Base-by-base conservation (phyloP, 805 yeast genomes). In the Candida insectalens region DNA sequence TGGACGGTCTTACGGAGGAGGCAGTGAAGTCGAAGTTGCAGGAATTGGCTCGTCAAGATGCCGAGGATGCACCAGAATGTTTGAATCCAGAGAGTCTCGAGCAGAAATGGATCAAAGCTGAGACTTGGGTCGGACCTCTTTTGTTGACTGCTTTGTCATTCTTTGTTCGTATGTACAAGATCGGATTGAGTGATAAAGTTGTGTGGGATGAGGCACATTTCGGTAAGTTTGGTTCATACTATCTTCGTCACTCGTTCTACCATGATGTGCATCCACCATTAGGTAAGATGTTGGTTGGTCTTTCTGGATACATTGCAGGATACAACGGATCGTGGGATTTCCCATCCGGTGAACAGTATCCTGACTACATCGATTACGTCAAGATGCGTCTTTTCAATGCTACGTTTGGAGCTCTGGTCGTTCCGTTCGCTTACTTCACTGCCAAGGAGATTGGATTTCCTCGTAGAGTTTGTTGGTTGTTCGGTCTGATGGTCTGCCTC, bases 191-290 rank as follows among this genome's bases (percentile, higher is more conserved):
- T 40, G 65, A 71, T 36, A 66, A 70, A 36, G 96, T 92, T 20
- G 92, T 92, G 17, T 88, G 96, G 96, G 96, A 87, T 60, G 96
- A 87, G 55, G 96, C 96, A 27, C 96, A 88, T 63, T 89, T 89
- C 57, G 94, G 92, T 28, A 81, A 80, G 53, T 83, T 83, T 53
- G 94, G 94, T 29, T 77, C 89, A 3, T 76, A 81, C 48, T 83
- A 83, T 55, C 60, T 81, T 43, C 71, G 77, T 53, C 85, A 77
- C 49, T 87, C 82, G 47, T 81, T 82, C 51, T 83, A 83, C 49
- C 84, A 77, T 46, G 94, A 83, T 59, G 94, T 83, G 20, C 94
- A 83, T 51, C 94, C 94, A 15, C 94, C 94, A 1, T 64, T 83
- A 45, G 94, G 92, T 7, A 83, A 83, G 49, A 74, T 83, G 78